A percentile compares a stretch with the other conserved stretches of the same genome.
These are phyloP conservation scores for Skeletonema marinoi DNA, from an alignment of 108 stramenopile genomes.

Conservation along the genomic window DNA sequence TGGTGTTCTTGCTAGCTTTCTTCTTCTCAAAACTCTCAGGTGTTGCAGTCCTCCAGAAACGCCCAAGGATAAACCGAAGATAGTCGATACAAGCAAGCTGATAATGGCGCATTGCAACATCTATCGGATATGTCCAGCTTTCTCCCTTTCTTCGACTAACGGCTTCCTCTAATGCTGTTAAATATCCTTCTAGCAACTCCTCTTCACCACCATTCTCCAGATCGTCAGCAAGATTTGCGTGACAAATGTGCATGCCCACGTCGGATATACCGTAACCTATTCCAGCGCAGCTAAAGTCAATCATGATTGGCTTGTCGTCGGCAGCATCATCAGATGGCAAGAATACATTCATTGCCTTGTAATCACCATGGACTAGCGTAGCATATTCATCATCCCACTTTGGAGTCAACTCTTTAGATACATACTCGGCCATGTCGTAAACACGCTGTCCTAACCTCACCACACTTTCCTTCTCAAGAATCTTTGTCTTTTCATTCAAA, in stretches of 20 bases:
- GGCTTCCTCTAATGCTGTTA: slow-evolving; percentile 41
- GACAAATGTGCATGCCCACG: slow-evolving; percentile 62
- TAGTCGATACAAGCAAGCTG: slow-evolving; percentile 72
- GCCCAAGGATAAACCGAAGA: slow-evolving; percentile 47
- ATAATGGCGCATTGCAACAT: slow-evolving; percentile 70
- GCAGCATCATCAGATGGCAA: slow-evolving; percentile 32
- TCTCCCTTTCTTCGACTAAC: slow-evolving; percentile 8
- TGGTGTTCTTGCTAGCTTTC: slow-evolving; percentile 63
- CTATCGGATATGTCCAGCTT: slow-evolving; percentile 41
- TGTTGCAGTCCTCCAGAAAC: slow-evolving; percentile 47
- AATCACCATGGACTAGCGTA: slow-evolving; percentile 77
- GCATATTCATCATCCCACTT: slow-evolving; percentile 59
- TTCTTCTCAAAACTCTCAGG: slow-evolving; percentile 55
- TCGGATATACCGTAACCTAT: slow-evolving; percentile 70
- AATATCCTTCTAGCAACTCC: slow-evolving; percentile 59
- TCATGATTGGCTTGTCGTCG: slow-evolving; percentile 35
- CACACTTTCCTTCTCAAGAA: slow-evolving; percentile 27
- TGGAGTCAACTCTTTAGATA: slow-evolving; percentile 68
- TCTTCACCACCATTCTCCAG: slow-evolving; percentile 66
- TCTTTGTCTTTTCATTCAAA: slow-evolving; percentile 8
- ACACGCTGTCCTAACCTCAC: slow-evolving; percentile 59
- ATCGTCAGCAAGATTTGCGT: slow-evolving; percentile 58
- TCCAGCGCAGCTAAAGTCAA: slow-evolving; percentile 83
- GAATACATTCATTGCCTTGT: slow-evolving; percentile 84
- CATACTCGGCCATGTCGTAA: slow-evolving; percentile 56